These are phyloP conservation scores for Balamuthia mandrillaris DNA, from an alignment of 208 protist species.

Conservation along the genomic window DNA sequence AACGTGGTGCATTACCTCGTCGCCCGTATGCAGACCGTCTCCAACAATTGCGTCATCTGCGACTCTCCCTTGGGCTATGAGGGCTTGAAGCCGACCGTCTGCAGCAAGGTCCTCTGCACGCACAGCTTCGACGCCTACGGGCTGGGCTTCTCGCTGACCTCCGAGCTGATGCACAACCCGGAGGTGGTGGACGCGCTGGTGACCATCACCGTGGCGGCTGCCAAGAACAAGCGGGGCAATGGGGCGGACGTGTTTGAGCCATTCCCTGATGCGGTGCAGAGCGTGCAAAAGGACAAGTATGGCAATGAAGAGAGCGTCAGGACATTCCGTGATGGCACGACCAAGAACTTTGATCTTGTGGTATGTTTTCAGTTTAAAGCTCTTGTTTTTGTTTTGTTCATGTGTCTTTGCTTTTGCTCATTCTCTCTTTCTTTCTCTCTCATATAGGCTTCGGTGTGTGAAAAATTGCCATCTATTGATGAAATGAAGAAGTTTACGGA, in stretches of 20 bases:
- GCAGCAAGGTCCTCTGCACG: conserved; percentile 42
- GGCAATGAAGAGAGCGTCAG: neutral
- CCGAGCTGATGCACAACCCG: neutral
- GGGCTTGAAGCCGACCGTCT: conserved; percentile 42
- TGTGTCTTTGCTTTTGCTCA: too few species aligned
- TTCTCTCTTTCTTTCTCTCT: too few species aligned
- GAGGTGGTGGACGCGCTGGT: neutral
- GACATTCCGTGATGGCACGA: neutral
- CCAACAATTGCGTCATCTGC: conserved; percentile 48
- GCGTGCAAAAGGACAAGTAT: neutral
- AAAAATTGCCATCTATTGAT: neutral
- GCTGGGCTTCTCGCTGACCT: neutral
- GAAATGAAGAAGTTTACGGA: neutral
- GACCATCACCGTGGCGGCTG: neutral
- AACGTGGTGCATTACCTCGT: neutral
- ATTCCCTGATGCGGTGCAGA: neutral
- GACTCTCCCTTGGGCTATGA: conserved; percentile 35
- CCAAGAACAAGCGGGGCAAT: neutral
- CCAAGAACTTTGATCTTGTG: neutral
- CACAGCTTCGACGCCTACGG: conserved; percentile 6
- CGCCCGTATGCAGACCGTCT: conserved; percentile 33
- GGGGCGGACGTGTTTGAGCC: neutral
- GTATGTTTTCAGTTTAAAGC: neutral
- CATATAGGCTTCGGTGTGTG: neutral
- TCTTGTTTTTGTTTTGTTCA: too few species aligned